A percentile compares a stretch with the other conserved stretches of the same genome.
These are phyloP conservation scores for Trichoderma breve DNA, from an alignment of 2,329 filamentous ascomycete species.

Conservation along the genomic window DNA sequence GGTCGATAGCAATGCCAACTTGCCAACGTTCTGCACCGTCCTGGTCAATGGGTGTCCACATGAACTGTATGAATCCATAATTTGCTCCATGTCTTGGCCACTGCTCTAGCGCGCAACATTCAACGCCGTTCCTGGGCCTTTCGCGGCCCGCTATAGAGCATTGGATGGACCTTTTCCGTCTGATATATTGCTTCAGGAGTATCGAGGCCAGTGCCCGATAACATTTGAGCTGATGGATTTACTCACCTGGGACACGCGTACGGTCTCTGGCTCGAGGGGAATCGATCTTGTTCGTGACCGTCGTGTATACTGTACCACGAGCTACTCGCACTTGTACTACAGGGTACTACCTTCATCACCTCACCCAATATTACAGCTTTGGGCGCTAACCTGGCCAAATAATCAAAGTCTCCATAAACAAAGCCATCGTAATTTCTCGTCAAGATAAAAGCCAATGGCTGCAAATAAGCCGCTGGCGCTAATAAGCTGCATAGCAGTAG, in stretches of 20 bases:
- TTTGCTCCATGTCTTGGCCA: neutral
- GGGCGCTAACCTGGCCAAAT: neutral
- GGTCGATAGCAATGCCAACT: neutral
- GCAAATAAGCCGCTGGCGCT: neutral
- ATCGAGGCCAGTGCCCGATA: neutral
- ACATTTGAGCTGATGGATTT: neutral
- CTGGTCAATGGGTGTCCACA: neutral
- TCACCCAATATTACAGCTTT: neutral
- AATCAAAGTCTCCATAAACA: neutral
- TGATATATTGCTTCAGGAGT: neutral
- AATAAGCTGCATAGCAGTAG: neutral
- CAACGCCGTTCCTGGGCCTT: conserved; percentile 4
- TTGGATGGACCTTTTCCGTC: neutral
- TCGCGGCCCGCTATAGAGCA: conserved; percentile 1
- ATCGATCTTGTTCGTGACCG: neutral
- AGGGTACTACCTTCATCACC: neutral
- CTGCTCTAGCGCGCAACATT: neutral
- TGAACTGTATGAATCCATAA: neutral
- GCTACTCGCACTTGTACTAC: neutral
- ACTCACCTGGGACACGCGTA: neutral
- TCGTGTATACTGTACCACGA: neutral
- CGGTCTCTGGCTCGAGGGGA: neutral
- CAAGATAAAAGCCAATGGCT: neutral
- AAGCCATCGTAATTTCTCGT: conserved; percentile 17
- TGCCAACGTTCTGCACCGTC: neutral